phyloP scores from a whole-genome alignment of 345 rosid species.

The Lepidium sativum region DNA sequence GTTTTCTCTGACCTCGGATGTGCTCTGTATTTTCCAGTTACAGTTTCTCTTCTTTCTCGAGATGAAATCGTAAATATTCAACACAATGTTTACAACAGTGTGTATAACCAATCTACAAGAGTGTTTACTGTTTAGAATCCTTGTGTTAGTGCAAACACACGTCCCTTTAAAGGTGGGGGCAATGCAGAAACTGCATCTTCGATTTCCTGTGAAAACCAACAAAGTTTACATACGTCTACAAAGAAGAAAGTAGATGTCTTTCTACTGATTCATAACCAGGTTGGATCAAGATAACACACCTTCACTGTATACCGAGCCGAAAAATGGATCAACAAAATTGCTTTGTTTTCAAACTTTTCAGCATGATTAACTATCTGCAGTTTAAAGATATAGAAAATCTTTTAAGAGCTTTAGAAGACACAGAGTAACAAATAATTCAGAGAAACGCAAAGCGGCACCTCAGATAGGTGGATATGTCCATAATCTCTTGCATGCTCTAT shows the following conservation, averaged over 20 bases:
- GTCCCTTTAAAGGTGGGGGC: slow-evolving; percentile 55
- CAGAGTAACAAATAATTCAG: neutral
- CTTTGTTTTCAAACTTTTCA: slow-evolving; percentile 64
- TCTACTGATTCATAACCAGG: neutral
- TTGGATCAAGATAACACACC: slow-evolving; percentile 36
- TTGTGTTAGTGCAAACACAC: slow-evolving; percentile 72
- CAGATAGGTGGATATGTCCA: slow-evolving; percentile 82
- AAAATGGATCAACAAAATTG: slow-evolving; percentile 86
- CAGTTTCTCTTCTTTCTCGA: neutral
- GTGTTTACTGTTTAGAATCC: slow-evolving; percentile 40
- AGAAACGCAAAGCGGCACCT: slow-evolving; percentile 36
- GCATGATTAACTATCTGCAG: slow-evolving; percentile 61
- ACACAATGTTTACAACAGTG: neutral
- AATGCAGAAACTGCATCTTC: slow-evolving; percentile 55
- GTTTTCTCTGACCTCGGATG: neutral
- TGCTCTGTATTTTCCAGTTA: neutral
- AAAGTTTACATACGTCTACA: neutral
- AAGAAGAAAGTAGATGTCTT: neutral
- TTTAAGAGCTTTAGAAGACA: neutral
- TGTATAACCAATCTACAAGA: neutral
- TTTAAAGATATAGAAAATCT: neutral
- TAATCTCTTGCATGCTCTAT: slow-evolving; percentile 87
- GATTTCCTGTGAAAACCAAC: slow-evolving; percentile 45
- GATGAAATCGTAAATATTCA: neutral
- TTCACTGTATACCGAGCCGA: slow-evolving; percentile 72